Evolutionary conservation across 2,329 filamentous ascomycete genomes (phyloP).

Genomic region (Dothideomycetidae sp.): DNA sequence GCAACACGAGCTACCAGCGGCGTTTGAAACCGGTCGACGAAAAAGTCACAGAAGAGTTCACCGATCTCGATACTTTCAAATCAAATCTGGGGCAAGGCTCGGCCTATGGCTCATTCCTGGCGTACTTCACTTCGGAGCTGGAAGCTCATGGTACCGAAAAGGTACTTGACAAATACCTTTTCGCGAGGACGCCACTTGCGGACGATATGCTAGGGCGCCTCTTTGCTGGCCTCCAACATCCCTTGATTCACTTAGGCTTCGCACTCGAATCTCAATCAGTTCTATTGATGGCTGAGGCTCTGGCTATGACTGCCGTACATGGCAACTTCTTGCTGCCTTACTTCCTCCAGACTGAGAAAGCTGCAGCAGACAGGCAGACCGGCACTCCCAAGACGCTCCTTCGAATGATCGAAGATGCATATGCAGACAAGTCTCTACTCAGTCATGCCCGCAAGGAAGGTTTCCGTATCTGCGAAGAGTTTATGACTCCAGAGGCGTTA

Average conservation of each 20-base stretch:
- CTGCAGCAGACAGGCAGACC: conserved; percentile 19
- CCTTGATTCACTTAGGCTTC: conserved; percentile 73
- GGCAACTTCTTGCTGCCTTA: conserved; percentile 40
- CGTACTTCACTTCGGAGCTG: conserved; percentile 64
- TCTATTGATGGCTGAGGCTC: conserved; percentile 62
- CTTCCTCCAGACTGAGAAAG: conserved; percentile 40
- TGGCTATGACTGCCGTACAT: conserved; percentile 66
- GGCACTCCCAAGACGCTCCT: conserved; percentile 31
- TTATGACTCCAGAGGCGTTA: conserved; percentile 44
- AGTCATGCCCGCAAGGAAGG: conserved; percentile 38
- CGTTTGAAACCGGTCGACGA: conserved; percentile 31
- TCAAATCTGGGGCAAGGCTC: conserved; percentile 47
- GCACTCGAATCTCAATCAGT: conserved; percentile 72
- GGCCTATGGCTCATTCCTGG: conserved; percentile 60
- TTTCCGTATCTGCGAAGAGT: conserved; percentile 55
- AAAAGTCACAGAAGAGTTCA: conserved; percentile 40
- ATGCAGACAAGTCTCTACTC: conserved; percentile 41
- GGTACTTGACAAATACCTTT: conserved; percentile 53
- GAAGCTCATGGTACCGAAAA: conserved; percentile 46
- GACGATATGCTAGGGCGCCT: conserved; percentile 56
- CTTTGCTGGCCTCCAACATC: conserved; percentile 59
- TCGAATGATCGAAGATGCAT: conserved; percentile 48
- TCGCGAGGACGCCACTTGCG: conserved; percentile 48
- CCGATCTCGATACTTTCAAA: conserved; percentile 42
- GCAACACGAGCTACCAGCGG: conserved; percentile 54